A percentile compares a stretch with the other conserved stretches of the same genome.
phyloP scores from a whole-genome alignment of 352 stramenopile genomes.

The Pythium periplocum region DNA sequence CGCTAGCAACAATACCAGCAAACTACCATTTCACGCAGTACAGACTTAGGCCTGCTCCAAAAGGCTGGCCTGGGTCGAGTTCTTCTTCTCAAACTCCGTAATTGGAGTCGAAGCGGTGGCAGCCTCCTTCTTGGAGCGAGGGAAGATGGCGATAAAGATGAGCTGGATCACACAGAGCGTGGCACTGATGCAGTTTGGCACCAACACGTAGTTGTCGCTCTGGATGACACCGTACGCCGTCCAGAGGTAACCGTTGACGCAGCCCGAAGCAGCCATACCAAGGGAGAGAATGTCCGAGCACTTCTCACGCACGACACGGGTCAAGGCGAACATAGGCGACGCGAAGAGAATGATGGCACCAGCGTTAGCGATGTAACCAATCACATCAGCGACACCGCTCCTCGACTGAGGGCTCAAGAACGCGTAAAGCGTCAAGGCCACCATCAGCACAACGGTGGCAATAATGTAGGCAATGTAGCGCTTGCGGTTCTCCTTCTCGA shows the following conservation, averaged over 20 bases:
- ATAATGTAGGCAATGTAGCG: slow-evolving; percentile 17
- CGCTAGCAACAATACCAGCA: too few species aligned
- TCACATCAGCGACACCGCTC: slow-evolving; percentile 13
- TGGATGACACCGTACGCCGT: slow-evolving; percentile 22
- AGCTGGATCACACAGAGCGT: slow-evolving; percentile 23
- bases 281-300: slow-evolving; percentile 24
- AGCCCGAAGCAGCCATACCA: slow-evolving; percentile 21
- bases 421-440: slow-evolving; percentile 19
- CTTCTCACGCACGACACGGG: slow-evolving; percentile 18
- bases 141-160: slow-evolving; percentile 19
- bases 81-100: neutral
- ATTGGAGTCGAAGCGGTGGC: neutral
- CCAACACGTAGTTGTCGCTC: slow-evolving; percentile 25
- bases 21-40: too few species aligned
- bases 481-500: slow-evolving; percentile 20
- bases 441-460: slow-evolving; percentile 13
- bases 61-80: neutral
- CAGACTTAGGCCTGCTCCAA: neutral
- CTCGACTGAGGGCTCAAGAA: slow-evolving; percentile 15
- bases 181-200: slow-evolving; percentile 22
- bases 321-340: slow-evolving; percentile 21
- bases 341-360: slow-evolving; percentile 23
- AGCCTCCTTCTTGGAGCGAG: slow-evolving; percentile 1
- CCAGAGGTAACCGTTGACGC: slow-evolving; percentile 22
- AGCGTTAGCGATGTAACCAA: slow-evolving; percentile 23